phyloP scores from a whole-genome alignment of 2,329 filamentous ascomycete species.

The Ceratocystis cubensis region DNA sequence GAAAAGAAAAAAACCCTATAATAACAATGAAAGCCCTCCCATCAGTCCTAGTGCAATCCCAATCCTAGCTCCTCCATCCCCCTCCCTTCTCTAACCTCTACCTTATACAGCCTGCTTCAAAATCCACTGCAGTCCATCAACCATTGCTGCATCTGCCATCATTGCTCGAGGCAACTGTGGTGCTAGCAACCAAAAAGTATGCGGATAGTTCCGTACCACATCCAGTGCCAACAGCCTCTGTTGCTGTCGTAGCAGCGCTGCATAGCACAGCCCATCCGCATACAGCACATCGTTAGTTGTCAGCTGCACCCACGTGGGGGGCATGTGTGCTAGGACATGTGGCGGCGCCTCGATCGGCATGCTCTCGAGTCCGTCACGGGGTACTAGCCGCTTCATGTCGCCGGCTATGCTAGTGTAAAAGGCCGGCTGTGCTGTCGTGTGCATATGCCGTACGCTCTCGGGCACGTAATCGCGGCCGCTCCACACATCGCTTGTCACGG shows the following conservation, averaged over 20 bases:
- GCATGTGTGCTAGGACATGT: conserved; percentile 28
- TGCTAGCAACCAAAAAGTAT: conserved; percentile 41
- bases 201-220: conserved; percentile 36
- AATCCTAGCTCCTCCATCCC: background rate
- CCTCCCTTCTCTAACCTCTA: background rate
- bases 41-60: background rate
- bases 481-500: conserved; percentile 36
- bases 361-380: conserved; percentile 31
- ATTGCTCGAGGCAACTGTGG: conserved; percentile 32
- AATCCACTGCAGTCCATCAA: conserved; percentile 34
- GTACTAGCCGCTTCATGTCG: conserved; percentile 27
- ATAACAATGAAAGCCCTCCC: too few relatives aligned
- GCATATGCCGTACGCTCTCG: conserved; percentile 27
- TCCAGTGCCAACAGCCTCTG: conserved; percentile 33
- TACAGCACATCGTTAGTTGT: conserved; percentile 40
- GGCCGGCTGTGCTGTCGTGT: conserved; percentile 31
- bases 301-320: conserved; percentile 38
- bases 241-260: conserved; percentile 30
- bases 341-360: conserved; percentile 33
- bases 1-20: too few relatives aligned
- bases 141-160: conserved; percentile 33
- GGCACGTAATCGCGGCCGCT: conserved; percentile 31
- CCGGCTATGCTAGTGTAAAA: conserved; percentile 31
- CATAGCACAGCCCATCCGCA: conserved; percentile 40
- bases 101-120: background rate